A percentile compares a stretch with the other conserved stretches of the same genome.
phyloP scores from a whole-genome alignment of 257 asterid genomes.

The Nicotiana obtusifolia region DNA sequence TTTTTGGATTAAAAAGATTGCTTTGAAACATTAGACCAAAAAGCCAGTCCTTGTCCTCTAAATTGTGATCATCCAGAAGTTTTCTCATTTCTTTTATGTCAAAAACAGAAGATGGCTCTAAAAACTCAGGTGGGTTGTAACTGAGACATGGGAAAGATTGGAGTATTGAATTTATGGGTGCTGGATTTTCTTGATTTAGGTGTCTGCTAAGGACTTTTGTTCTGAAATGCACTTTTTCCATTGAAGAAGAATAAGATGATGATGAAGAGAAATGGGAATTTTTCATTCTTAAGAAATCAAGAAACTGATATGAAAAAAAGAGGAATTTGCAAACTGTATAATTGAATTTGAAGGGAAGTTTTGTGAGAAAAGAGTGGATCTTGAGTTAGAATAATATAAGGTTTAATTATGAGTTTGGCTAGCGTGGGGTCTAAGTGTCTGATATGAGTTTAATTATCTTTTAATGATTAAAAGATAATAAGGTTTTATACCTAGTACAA shows the following conservation, averaged over 20 bases:
- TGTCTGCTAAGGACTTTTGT: constrained; percentile 58
- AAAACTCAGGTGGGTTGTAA: constrained; percentile 73
- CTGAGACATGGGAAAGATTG: constrained; percentile 60
- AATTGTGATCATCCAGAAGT: constrained; percentile 75
- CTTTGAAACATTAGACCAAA: constrained; percentile 65
- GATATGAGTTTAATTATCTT: too few relatives aligned
- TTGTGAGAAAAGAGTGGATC: too few relatives aligned
- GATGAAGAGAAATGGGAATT: not conserved
- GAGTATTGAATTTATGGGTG: constrained; percentile 11
- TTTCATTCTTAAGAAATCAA: not conserved
- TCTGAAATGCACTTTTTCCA: constrained; percentile 68
- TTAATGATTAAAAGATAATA: too few relatives aligned
- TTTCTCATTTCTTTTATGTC: constrained; percentile 65
- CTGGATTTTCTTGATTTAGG: constrained; percentile 34
- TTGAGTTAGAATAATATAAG: too few relatives aligned
- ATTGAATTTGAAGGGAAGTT: too few relatives aligned
- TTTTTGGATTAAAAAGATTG: constrained; percentile 62
- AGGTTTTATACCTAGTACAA: too few relatives aligned
- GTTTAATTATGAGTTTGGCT: too few relatives aligned
- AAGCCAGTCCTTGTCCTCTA: constrained; percentile 81
- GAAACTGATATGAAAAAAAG: not conserved
- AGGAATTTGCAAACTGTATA: not conserved
- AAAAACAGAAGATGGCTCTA: constrained; percentile 40
- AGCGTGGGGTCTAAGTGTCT: too few relatives aligned
- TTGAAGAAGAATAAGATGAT: constrained; percentile 9